Base-by-base conservation (phyloP, 2,329 filamentous ascomycete species). In the Cadophora sp. region DNA sequence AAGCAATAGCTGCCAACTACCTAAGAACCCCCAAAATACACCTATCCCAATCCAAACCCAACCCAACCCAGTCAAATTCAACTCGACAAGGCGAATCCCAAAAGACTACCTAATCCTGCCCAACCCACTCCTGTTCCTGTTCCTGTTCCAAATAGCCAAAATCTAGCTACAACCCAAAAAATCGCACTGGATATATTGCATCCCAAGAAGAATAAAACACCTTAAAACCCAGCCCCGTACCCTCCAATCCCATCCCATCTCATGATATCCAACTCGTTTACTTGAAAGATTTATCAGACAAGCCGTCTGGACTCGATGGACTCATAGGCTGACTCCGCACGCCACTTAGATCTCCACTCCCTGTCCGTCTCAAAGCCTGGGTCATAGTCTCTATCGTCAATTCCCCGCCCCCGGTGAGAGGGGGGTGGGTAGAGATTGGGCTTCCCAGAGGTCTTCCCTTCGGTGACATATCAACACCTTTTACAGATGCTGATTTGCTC, bases 331-430 rank as follows among this genome's bases (percentile, higher is more conserved):
- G 80, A 78, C 87, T 89, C 68, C 85, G 81, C 58, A 83, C 76
- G 58, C 80, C 81, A 71, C 83, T 83, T 66, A 97, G 81, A 77
- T 97, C 95, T 20, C 91, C 88, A 79, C 93, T 97, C 53, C 89
- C 92, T 16, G 94, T 97, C 78, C 92, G 90, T 76, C 92, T 85
- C 75, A 97, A 82, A 18, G 93, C 94, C 80, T 97, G 94, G 62
- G 90, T 86, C 94, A 97, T 97, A 4, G 94, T 97, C 83, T 97
- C 94, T 71, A 97, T 91, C 67, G 91, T 93, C 67, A 97, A 82
- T 70, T 97, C 94, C 30, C 89, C 27, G 27, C 27, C 87, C 55
- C 83, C 84, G 68, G 83, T 82, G 59, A 83, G 78, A 62, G 86
- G 84, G 64, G 83, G 84, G 69, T 83, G 83, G 11, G 83, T 79